Percentiles rank a stretch among this genome's conserved stretches.
Evolutionary conservation across 345 rosid genomes (phyloP).

Genomic region (Euphorbia tirucalli): DNA sequence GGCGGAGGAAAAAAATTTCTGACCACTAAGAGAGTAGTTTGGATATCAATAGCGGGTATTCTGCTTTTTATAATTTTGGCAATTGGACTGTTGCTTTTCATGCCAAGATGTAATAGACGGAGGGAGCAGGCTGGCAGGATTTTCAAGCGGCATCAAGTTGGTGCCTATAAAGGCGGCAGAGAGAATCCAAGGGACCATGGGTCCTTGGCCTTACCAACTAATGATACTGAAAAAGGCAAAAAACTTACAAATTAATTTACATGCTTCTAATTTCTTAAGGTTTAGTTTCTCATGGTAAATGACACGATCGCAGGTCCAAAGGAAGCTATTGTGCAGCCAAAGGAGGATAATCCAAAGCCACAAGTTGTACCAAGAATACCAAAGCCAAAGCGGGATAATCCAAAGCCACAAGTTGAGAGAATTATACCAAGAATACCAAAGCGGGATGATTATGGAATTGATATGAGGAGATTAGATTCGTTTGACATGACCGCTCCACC

Average conservation of each 20-base stretch:
- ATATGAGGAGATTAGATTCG: constrained; percentile 43
- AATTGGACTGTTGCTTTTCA: constrained; percentile 47
- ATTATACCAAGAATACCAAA: constrained; percentile 22
- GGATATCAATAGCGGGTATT: constrained; percentile 73
- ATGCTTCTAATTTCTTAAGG: constrained; percentile 1
- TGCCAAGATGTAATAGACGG: constrained; percentile 53
- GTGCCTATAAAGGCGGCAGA: constrained; percentile 64
- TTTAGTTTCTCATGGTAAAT: constrained; percentile 6
- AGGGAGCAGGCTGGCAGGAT: constrained; percentile 48
- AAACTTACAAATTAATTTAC: constrained; percentile 7
- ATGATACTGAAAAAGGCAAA: constrained; percentile 64
- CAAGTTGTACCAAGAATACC: constrained; percentile 14
- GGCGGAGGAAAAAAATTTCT: constrained; percentile 42
- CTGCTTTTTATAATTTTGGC: constrained; percentile 52
- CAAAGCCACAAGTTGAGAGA: constrained; percentile 17
- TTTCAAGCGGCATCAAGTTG: constrained; percentile 64
- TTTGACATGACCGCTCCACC: constrained; percentile 45
- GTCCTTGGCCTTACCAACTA: constrained; percentile 40
- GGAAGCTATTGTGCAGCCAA: constrained; percentile 32
- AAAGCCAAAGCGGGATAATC: constrained; percentile 13
- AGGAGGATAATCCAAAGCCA: constrained; percentile 35
- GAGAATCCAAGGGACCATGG: constrained; percentile 48
- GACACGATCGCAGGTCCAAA: constrained; percentile 44
- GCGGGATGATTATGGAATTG: constrained; percentile 57
- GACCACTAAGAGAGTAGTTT: constrained; percentile 53